Evolutionary conservation across 768 basidiomycete species (phyloP).

Genomic region (Rhizopogon roseolus): DNA sequence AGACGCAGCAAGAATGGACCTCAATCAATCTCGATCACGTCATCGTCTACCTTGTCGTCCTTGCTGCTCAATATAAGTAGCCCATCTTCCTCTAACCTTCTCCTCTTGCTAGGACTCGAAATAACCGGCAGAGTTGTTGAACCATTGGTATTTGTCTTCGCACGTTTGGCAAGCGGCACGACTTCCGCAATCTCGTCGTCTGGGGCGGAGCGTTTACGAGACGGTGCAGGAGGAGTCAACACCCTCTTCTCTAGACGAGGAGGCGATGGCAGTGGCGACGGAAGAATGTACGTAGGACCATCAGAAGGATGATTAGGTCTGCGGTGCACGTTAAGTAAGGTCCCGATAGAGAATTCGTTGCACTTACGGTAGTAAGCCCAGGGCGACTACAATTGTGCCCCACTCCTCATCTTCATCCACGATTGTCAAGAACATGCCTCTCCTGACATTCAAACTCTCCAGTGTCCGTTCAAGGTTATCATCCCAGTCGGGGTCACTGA

Average conservation of each 20-base stretch:
- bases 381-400: slow-evolving; percentile 65
- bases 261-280: slow-evolving; percentile 58
- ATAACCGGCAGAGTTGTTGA: slow-evolving; percentile 13
- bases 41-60: slow-evolving; percentile 47
- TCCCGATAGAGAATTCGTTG: not conserved
- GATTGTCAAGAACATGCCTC: slow-evolving; percentile 86
- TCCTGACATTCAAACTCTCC: slow-evolving; percentile 70
- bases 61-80: slow-evolving; percentile 59
- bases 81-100: slow-evolving; percentile 70
- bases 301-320: slow-evolving; percentile 56
- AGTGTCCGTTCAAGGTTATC: slow-evolving; percentile 82
- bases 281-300: slow-evolving; percentile 55
- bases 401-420: slow-evolving; percentile 83
- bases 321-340: not conserved
- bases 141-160: slow-evolving; percentile 32
- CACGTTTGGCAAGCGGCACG: slow-evolving; percentile 57
- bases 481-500: slow-evolving; percentile 92
- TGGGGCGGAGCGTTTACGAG: slow-evolving; percentile 52
- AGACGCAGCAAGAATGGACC: not conserved
- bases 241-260: slow-evolving; percentile 35
- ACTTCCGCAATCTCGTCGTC: slow-evolving; percentile 55
- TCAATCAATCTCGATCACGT: slow-evolving; percentile 57
- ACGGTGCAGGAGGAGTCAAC: slow-evolving; percentile 39
- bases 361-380: slow-evolving; percentile 70
- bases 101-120: slow-evolving; percentile 58